Base-by-base conservation (phyloP, 495 filamentous ascomycete species). In the Tuber borchii region DNA sequence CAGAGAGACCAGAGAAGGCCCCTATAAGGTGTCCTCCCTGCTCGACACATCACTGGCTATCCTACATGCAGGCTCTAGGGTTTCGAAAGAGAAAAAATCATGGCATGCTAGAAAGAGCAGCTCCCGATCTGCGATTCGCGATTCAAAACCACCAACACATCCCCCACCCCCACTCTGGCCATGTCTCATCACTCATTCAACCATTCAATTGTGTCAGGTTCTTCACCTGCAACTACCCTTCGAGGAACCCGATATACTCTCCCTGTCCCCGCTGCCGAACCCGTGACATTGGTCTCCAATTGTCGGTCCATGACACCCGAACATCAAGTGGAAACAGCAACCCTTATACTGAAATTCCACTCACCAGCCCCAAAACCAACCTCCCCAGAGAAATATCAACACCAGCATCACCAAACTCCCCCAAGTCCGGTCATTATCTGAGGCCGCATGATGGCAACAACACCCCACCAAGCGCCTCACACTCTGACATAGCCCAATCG, bases 11-110 rank as follows among this genome's bases (percentile, higher is more conserved):
- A 79, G 79, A 82, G 73, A 79, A 81, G 76, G 79, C 76, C 76
- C 76, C 76, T 79, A 76, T 45, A 68, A 78, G 80, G 80, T 74
- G 79, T 71, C 75, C 79, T 77, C 77, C 80, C 76, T 73, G 74
- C 78, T 81, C 79, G 69, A 81, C 56, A 81, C 61, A 81, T 79
- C 73, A 44, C 77, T 75, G 79, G 80, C 65, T 71, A 82, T 82
- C 80, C 79, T 77, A 77, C 76, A 93, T 93, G 91, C 91, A 90
- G 87, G 88, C 85, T 81, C 87, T 93, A 85, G 92, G 93, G 78
- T 91, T 97, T 82, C 89, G 86, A 97, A 93, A 90, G 91, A 93
- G 84, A 88, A 88, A 83, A 87, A 89, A 82, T 79, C 81, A 73
- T 76, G 74, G 76, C 81, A 80, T 77, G 75, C 76, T 71, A 83